Conservation (phyloP, 768 basidiomycete species). For the Tubosaeta brunneosetosa region DNA sequence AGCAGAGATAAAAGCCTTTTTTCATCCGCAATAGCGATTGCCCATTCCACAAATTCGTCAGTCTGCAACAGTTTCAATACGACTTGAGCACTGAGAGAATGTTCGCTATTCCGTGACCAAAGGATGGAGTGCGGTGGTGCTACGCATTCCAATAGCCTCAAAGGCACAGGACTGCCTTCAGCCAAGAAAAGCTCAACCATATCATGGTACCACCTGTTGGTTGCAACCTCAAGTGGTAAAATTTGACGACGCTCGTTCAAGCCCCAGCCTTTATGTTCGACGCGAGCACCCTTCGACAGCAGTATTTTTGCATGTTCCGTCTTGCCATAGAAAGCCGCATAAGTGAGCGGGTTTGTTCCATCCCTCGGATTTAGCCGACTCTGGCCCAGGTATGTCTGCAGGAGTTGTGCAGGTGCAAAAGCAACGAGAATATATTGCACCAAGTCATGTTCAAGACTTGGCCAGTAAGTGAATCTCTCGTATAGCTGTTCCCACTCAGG, state of each 20-base stretch:
- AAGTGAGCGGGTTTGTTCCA: slow-evolving; percentile 3
- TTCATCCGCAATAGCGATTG: not conserved
- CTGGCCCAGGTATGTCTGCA: not conserved
- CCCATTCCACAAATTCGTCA: slow-evolving; percentile 12
- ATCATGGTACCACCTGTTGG: no score
- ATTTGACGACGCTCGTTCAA: not conserved
- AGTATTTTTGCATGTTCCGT: not conserved
- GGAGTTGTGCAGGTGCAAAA: not conserved
- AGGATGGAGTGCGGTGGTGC: no score
- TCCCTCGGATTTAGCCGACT: not conserved
- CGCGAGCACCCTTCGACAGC: not conserved
- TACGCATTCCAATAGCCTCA: not conserved
- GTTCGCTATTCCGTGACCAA: no score
- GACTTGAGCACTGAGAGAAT: no score
- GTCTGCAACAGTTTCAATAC: slow-evolving; percentile 6
- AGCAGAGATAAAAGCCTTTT: not conserved
- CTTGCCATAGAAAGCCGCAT: not conserved
- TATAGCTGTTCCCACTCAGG: slow-evolving; percentile 2
- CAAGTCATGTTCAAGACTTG: not conserved
- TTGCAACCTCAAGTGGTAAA: no score
- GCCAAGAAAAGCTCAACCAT: not conserved
- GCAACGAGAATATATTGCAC: not conserved
- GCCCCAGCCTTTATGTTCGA: not conserved
- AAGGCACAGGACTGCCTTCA: not conserved
- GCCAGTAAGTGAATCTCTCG: not conserved